Evolutionary conservation across 768 basidiomycete genomes (phyloP).

Genomic region (Tricholoma terreum): DNA sequence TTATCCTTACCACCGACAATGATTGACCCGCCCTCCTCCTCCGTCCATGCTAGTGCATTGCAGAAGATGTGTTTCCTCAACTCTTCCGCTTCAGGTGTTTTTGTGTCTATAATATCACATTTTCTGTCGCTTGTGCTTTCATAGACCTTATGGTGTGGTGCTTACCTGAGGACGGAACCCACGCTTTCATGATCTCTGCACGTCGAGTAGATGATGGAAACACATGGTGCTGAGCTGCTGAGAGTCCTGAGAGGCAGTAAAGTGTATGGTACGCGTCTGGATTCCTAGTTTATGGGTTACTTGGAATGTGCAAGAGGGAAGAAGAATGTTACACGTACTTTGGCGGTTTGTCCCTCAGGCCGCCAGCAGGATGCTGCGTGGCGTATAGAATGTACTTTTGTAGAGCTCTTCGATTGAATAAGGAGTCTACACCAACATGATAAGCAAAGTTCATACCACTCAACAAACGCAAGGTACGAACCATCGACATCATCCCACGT

Average conservation of each 20-base stretch:
- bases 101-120: neutral
- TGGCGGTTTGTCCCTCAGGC: slow-evolving; percentile 92
- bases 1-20: slow-evolving; percentile 62
- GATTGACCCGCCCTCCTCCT: slow-evolving; percentile 57
- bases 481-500: slow-evolving; percentile 76
- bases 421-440: slow-evolving; percentile 26
- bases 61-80: slow-evolving; percentile 41
- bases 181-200: slow-evolving; percentile 32
- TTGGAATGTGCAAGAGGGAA: neutral
- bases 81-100: slow-evolving; percentile 4
- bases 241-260: slow-evolving; percentile 89
- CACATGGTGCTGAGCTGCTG: slow-evolving; percentile 82
- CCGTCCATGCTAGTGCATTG: slow-evolving; percentile 60
- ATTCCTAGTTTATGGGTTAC: slow-evolving; percentile 37
- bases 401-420: slow-evolving; percentile 66
- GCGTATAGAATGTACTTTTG: slow-evolving; percentile 87
- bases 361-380: slow-evolving; percentile 83
- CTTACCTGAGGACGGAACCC: slow-evolving; percentile 25
- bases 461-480: slow-evolving; percentile 24
- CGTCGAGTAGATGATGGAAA: slow-evolving; percentile 40
- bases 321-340: slow-evolving; percentile 51
- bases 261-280: slow-evolving; percentile 95
- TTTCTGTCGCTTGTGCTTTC: slow-evolving; percentile 36
- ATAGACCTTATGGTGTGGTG: slow-evolving; percentile 18
- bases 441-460: slow-evolving; percentile 1